phyloP scores from a whole-genome alignment of 148 eudicot genomes.

The Vaccinium corymbosum region DNA sequence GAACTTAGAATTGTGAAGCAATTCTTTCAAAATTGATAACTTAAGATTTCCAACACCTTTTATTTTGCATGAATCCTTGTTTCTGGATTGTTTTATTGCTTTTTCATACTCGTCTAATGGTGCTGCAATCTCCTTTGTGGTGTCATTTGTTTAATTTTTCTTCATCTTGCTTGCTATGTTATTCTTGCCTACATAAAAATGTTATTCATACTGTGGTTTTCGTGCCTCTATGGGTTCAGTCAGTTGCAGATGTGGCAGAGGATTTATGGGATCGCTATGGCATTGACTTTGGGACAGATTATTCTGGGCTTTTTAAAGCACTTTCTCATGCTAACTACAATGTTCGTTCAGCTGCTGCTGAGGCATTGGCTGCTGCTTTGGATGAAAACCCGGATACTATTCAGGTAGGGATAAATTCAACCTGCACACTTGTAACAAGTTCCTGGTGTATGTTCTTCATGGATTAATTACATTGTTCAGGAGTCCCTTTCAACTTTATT shows the following conservation, averaged over 20 bases:
- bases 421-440: background rate
- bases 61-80: background rate
- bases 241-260: conserved; percentile 88
- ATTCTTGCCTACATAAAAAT: background rate
- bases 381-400: conserved; percentile 89
- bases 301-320: conserved; percentile 75
- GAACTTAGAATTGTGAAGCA: background rate
- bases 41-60: background rate
- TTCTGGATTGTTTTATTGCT: no score
- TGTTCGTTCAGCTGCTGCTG: conserved; percentile 90
- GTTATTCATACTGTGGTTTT: background rate
- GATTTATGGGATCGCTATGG: conserved; percentile 96
- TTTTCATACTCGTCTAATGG: background rate
- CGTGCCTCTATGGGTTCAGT: conserved; percentile 36
- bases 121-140: background rate
- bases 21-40: background rate
- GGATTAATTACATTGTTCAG: conserved; percentile 33
- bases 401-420: conserved; percentile 45
- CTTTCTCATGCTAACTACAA: conserved; percentile 83
- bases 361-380: conserved; percentile 89
- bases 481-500: conserved; percentile 85
- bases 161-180: background rate
- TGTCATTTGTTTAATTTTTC: background rate
- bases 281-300: conserved; percentile 75
- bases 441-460: conserved; percentile 16